Percentiles rank a stretch among this genome's conserved stretches.
Conservation (phyloP, 2,329 filamentous ascomycete genomes). For the Endocalyx cinctus region DNA sequence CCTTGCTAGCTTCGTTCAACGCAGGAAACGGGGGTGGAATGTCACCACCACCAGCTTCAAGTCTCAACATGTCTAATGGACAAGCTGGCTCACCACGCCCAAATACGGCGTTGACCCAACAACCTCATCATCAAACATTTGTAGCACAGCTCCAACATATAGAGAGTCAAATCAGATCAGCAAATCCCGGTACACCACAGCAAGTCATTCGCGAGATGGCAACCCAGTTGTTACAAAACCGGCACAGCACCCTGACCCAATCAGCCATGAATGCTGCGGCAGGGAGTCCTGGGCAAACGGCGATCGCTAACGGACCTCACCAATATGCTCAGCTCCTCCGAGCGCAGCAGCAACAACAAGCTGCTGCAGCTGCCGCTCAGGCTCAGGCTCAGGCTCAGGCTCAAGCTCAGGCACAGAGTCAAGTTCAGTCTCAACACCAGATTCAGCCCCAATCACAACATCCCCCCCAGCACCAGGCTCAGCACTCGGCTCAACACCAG, state of each 20-base stretch:
- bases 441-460: constrained; percentile 17
- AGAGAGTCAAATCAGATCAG: constrained; percentile 46
- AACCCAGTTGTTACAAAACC: constrained; percentile 45
- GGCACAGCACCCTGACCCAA: constrained; percentile 31
- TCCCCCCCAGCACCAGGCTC: no score
- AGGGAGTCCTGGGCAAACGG: constrained; percentile 42
- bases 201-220: constrained; percentile 49
- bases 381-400: constrained; percentile 17
- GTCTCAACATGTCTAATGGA: constrained; percentile 42
- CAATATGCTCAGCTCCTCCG: constrained; percentile 56
- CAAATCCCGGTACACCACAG: constrained; percentile 46
- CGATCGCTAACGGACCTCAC: constrained; percentile 49
- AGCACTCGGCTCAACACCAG: constrained; percentile 14
- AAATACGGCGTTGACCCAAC: constrained; percentile 34
- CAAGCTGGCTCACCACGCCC: constrained; percentile 42
- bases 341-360: constrained; percentile 51
- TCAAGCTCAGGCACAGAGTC: constrained; percentile 13
- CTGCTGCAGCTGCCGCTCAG: constrained; percentile 26
- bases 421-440: constrained; percentile 11
- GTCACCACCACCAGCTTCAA: constrained; percentile 38
- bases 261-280: constrained; percentile 53
- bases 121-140: constrained; percentile 43
- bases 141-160: constrained; percentile 46
- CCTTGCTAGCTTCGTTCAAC: constrained; percentile 48
- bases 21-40: constrained; percentile 38